These are phyloP conservation scores for Hypoxylon crocopeplum DNA, from an alignment of 495 filamentous ascomycete species.

Conservation along the genomic window DNA sequence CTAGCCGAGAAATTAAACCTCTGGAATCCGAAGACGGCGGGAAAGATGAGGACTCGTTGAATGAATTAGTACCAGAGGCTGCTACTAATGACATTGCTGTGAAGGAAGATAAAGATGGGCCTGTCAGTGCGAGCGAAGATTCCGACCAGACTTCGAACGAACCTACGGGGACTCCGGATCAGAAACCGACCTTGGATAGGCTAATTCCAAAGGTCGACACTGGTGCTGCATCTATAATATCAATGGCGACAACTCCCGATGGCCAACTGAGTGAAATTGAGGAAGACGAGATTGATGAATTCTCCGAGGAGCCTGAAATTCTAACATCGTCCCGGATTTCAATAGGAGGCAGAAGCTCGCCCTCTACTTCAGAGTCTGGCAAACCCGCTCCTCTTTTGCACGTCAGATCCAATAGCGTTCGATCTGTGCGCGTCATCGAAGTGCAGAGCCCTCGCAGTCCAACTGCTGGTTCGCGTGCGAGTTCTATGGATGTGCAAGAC, in stretches of 20 bases:
- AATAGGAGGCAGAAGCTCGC: slow-evolving; percentile 54
- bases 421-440: slow-evolving; percentile 61
- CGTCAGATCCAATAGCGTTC: slow-evolving; percentile 56
- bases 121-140: neutral
- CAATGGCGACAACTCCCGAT: slow-evolving; percentile 6
- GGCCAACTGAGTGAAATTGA: slow-evolving; percentile 29
- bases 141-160: neutral
- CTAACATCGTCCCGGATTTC: slow-evolving; percentile 63
- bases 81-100: neutral
- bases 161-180: slow-evolving; percentile 3
- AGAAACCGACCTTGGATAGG: slow-evolving; percentile 1
- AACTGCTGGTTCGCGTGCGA: slow-evolving; percentile 47
- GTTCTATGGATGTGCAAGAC: slow-evolving; percentile 51
- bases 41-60: neutral
- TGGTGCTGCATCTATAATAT: slow-evolving; percentile 19
- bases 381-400: slow-evolving; percentile 48
- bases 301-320: slow-evolving; percentile 60
- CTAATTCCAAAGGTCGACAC: slow-evolving; percentile 28
- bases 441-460: slow-evolving; percentile 57
- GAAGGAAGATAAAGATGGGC: neutral
- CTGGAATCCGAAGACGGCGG: neutral
- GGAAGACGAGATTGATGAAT: slow-evolving; percentile 51
- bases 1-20: slow-evolving; percentile 27
- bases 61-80: neutral
- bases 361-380: slow-evolving; percentile 48